phyloP scores from a whole-genome alignment of 1,284 basidiomycete species.

The Xerocomus cyaneibrunnescens region DNA sequence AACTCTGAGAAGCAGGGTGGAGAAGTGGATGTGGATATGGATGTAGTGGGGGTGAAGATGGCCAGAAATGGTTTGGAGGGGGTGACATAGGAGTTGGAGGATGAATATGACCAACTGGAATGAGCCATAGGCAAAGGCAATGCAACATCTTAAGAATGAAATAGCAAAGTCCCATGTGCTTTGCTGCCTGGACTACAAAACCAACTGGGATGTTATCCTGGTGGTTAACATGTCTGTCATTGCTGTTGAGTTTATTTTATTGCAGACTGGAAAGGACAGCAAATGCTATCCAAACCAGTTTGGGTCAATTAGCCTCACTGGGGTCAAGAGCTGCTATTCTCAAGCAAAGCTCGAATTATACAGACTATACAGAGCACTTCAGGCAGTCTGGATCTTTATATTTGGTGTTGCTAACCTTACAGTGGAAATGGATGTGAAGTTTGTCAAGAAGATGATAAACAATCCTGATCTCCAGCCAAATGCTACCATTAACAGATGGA shows the following conservation, averaged over 20 bases:
- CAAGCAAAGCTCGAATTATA: neutral
- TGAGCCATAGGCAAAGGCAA: neutral
- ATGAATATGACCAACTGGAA: no score
- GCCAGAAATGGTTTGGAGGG: no score
- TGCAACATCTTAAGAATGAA: neutral
- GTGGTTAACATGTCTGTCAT: neutral
- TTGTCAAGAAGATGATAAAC: neutral
- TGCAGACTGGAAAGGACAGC: neutral
- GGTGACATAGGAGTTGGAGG: no score
- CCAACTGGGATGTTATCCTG: neutral
- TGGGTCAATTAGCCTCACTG: no score
- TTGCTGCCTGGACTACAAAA: neutral
- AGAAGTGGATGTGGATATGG: no score
- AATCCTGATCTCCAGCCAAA: neutral
- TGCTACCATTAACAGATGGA: neutral
- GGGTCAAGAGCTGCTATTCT: neutral
- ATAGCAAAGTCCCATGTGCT: neutral
- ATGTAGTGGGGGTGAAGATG: no score
- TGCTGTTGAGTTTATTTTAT: neutral
- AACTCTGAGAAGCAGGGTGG: no score
- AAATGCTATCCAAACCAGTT: no score
- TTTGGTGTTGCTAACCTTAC: neutral
- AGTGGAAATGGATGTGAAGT: neutral
- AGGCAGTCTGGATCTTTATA: neutral
- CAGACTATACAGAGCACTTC: neutral